A percentile compares a stretch with the other conserved stretches of the same genome.
Evolutionary conservation across 164 flowering plant genomes (phyloP).

Genomic region (Kingdonia uniflora): DNA sequence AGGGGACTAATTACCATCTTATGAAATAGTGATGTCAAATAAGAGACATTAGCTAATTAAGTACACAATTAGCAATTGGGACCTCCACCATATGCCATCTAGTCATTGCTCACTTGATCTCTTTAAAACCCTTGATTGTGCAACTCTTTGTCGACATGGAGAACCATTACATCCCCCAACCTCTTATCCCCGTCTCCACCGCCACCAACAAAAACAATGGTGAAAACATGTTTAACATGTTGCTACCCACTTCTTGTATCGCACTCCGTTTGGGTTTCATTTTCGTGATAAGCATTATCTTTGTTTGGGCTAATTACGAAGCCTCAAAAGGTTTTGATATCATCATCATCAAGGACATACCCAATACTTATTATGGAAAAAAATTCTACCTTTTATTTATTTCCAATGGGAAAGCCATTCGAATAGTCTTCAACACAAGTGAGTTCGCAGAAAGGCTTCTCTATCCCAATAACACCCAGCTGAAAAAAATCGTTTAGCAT

Average conservation of each 20-base stretch:
- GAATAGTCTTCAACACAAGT: conserved; percentile 29
- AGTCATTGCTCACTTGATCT: too few species aligned
- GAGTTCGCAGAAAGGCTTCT: conserved; percentile 26
- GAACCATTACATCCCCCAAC: background rate
- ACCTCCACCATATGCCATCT: too few species aligned
- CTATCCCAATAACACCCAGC: conserved; percentile 12
- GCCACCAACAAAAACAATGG: background rate
- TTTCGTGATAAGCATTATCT: conserved; percentile 18
- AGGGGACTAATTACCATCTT: too few species aligned
- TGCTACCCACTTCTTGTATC: too few species aligned
- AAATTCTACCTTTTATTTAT: conserved; percentile 35
- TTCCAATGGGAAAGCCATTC: conserved; percentile 40
- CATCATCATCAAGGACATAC: conserved; percentile 26
- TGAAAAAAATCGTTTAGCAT: conserved; percentile 21
- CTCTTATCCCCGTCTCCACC: background rate
- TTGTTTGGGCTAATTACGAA: conserved; percentile 46
- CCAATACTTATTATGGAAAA: conserved; percentile 15
- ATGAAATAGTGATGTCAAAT: too few species aligned
- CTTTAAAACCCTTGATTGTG: too few species aligned
- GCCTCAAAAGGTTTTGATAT: conserved; percentile 49
- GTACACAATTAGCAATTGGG: too few species aligned
- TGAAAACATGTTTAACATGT: too few species aligned
- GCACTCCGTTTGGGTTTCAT: conserved; percentile 5
- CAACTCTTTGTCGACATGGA: background rate
- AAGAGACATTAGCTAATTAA: too few species aligned